These are phyloP conservation scores for Craterostigma plantagineum DNA, from an alignment of 257 asterid genomes.

Conservation along the genomic window DNA sequence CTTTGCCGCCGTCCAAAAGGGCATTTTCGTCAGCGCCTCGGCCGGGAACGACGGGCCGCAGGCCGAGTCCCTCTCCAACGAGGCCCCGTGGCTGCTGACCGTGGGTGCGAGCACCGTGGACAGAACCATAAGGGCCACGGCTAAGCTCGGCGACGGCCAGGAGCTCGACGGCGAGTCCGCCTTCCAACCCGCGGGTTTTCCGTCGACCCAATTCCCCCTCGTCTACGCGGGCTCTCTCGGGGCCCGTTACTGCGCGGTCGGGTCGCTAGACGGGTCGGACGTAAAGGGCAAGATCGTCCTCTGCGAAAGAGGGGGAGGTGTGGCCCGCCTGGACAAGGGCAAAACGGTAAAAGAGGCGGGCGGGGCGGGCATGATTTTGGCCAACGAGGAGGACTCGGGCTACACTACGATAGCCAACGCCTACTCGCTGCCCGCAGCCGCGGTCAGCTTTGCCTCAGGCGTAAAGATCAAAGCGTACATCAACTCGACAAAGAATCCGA, in stretches of 20 bases:
- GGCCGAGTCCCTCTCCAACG: not conserved
- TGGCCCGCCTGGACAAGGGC: not conserved
- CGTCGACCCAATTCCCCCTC: conserved; percentile 5
- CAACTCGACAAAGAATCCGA: conserved; percentile 4
- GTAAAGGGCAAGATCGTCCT: conserved; percentile 14
- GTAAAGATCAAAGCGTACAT: conserved; percentile 8
- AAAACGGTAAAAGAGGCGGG: conserved; percentile 8
- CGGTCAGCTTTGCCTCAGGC: conserved; percentile 7
- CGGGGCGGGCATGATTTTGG: conserved; percentile 13
- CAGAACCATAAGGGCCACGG: not conserved
- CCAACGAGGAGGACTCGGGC: not conserved
- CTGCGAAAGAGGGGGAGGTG: conserved; percentile 7
- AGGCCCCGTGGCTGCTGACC: conserved; percentile 6
- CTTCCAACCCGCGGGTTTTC: not conserved
- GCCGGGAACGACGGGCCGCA: conserved; percentile 1
- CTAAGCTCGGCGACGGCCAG: not conserved
- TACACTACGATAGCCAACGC: not conserved
- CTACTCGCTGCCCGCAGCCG: conserved; percentile 7
- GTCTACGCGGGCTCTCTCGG: too few species aligned
- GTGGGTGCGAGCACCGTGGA: conserved; percentile 1
- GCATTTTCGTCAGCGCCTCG: conserved; percentile 1
- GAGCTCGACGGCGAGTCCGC: conserved; percentile 6
- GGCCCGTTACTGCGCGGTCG: not conserved
- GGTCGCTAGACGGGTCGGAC: conserved; percentile 5
- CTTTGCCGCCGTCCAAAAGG: conserved; percentile 35